A percentile compares a stretch with the other conserved stretches of the same genome.
Evolutionary conservation across 2,329 filamentous ascomycete genomes (phyloP).

Genomic region (Diaporthe citri): DNA sequence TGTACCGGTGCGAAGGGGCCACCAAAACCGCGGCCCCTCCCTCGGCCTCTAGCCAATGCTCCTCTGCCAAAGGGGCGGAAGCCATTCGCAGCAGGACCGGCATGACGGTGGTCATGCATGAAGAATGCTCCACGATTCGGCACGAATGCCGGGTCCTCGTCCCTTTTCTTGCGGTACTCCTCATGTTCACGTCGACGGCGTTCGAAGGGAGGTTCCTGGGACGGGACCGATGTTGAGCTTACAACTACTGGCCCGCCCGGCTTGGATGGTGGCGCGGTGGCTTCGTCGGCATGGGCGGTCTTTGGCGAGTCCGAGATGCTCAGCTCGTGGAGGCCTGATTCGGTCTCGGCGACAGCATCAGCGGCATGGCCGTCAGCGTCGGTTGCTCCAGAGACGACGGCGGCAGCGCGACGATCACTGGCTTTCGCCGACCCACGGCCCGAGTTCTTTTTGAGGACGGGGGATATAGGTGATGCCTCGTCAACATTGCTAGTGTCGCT

Average conservation of each 20-base stretch:
- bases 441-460: constrained; percentile 55
- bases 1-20: constrained; percentile 71
- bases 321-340: constrained; percentile 70
- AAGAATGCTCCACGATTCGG: constrained; percentile 96
- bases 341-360: constrained; percentile 60
- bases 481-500: constrained; percentile 75
- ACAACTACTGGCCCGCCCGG: constrained; percentile 65
- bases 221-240: constrained; percentile 64
- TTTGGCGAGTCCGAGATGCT: constrained; percentile 58
- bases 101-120: constrained; percentile 92
- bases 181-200: constrained; percentile 87
- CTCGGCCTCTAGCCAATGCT: constrained; percentile 66
- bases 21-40: constrained; percentile 68
- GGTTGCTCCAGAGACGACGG: constrained; percentile 36
- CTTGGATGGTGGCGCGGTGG: constrained; percentile 54
- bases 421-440: constrained; percentile 57
- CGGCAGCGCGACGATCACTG: constrained; percentile 42
- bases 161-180: constrained; percentile 88
- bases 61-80: constrained; percentile 78
- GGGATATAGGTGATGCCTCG: constrained; percentile 65
- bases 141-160: constrained; percentile 92
- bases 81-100: constrained; percentile 81
- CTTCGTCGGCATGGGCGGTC: constrained; percentile 60
- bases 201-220: constrained; percentile 73
- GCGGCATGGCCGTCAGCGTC: constrained; percentile 42